These are phyloP conservation scores for Colletotrichum spinosum DNA, from an alignment of 2,329 filamentous ascomycete genomes.

Conservation along the genomic window DNA sequence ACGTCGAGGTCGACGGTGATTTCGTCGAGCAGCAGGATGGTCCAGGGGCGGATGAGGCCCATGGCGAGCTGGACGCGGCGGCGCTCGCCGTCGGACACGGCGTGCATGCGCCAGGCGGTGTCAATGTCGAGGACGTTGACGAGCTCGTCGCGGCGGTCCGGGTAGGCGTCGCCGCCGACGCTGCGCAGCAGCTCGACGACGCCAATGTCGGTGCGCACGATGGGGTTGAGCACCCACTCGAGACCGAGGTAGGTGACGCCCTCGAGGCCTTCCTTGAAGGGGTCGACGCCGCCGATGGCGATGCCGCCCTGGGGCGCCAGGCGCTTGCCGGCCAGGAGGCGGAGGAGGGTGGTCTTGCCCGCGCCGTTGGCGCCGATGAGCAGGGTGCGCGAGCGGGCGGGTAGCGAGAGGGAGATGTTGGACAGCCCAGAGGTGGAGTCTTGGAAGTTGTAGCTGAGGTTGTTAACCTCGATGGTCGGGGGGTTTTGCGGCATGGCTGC, in stretches of 20 bases:
- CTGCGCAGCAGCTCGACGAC: constrained; percentile 86
- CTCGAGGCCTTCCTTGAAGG: constrained; percentile 89
- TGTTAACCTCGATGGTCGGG: constrained; percentile 77
- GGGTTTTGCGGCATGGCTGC: constrained; percentile 46
- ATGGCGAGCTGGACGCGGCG: constrained; percentile 94
- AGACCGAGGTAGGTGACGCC: constrained; percentile 97
- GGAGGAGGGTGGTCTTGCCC: constrained; percentile 95
- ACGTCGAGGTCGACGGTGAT: constrained; percentile 98
- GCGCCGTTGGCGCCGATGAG: constrained; percentile 97
- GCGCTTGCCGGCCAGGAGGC: constrained; percentile 93
- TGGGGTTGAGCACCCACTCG: constrained; percentile 98
- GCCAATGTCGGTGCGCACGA: constrained; percentile 94
- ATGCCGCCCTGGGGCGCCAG: constrained; percentile 84
- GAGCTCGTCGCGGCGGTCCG: constrained; percentile 86
- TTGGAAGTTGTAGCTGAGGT: constrained; percentile 89
- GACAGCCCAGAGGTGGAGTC: constrained; percentile 84
- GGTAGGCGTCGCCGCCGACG: constrained; percentile 88
- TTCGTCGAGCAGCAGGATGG: constrained; percentile 90
- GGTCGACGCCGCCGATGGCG: constrained; percentile 84
- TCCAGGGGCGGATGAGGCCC: constrained; percentile 93
- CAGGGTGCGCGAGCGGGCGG: constrained; percentile 85
- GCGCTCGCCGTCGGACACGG: constrained; percentile 92
- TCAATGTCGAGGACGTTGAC: constrained; percentile 92
- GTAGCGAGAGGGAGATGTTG: constrained; percentile 80
- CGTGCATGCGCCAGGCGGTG: constrained; percentile 92